phyloP scores from a whole-genome alignment of 2,329 filamentous ascomycete genomes.

The Penicillium glabrum region DNA sequence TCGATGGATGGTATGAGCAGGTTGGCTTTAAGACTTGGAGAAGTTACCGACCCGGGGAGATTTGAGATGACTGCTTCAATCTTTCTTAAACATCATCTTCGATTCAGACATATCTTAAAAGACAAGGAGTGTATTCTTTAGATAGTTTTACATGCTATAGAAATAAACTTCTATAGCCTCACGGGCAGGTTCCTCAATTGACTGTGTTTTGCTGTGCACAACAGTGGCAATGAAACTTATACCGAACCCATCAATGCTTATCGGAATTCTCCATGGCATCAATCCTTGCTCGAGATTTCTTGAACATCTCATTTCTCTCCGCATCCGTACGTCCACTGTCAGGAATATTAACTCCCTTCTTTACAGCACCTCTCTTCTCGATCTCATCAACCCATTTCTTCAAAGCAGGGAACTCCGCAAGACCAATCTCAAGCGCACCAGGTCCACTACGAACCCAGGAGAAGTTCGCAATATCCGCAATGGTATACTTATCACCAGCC shows the following conservation, averaged over 20 bases:
- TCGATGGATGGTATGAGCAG: conserved; percentile 48
- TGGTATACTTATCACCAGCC: conserved; percentile 48
- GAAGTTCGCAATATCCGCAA: conserved; percentile 50
- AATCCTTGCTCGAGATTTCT: conserved; percentile 18
- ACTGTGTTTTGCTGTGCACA: neutral
- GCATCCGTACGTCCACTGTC: conserved; percentile 10
- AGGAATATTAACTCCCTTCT: conserved; percentile 24
- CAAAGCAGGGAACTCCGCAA: conserved; percentile 32
- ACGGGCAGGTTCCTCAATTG: too few species aligned
- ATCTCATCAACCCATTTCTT: conserved; percentile 34
- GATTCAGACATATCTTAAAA: neutral
- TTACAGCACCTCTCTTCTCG: conserved; percentile 28
- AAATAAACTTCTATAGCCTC: neutral
- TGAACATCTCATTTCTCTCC: conserved; percentile 12
- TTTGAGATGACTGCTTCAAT: conserved; percentile 2
- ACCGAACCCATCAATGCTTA: neutral
- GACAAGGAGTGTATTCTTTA: too few species aligned
- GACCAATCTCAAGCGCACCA: conserved; percentile 27
- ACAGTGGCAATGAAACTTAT: neutral
- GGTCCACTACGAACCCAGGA: conserved; percentile 40
- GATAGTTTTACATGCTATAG: neutral
- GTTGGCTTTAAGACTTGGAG: conserved; percentile 42
- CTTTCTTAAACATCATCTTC: neutral
- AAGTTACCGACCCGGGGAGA: conserved; percentile 39
- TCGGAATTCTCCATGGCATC: conserved; percentile 18